These are phyloP conservation scores for Trypanosomatidae sp. DNA, from an alignment of 208 protist species.

Conservation along the genomic window DNA sequence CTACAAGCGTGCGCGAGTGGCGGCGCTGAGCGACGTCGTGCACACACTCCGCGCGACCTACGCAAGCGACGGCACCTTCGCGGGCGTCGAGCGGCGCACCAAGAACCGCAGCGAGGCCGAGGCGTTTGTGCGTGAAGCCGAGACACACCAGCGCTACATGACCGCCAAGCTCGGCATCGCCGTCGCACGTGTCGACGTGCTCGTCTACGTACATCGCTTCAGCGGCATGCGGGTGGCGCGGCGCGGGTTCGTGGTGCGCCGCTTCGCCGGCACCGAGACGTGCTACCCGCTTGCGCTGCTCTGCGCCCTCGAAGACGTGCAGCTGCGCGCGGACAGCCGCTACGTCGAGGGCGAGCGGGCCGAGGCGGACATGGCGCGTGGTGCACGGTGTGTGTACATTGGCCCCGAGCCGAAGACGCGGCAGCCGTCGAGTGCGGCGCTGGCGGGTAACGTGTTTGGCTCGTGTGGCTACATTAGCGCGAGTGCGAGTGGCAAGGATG, in stretches of 20 bases:
- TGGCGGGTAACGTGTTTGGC: constrained; percentile 16
- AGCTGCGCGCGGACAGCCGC: constrained; percentile 52
- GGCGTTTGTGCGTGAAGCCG: constrained; percentile 42
- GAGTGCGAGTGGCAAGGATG: neutral
- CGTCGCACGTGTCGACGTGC: constrained; percentile 28
- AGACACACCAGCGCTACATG: constrained; percentile 67
- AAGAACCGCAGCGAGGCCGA: constrained; percentile 53
- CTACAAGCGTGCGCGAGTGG: constrained; percentile 73
- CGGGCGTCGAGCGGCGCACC: constrained; percentile 25
- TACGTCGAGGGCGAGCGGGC: constrained; percentile 59
- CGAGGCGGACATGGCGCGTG: constrained; percentile 26
- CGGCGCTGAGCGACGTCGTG: constrained; percentile 38
- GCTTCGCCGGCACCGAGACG: constrained; percentile 58
- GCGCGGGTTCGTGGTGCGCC: constrained; percentile 36
- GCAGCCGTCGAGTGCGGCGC: too few relatives aligned
- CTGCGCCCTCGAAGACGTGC: constrained; percentile 30
- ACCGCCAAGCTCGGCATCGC: constrained; percentile 66
- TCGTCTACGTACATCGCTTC: constrained; percentile 81
- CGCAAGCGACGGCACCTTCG: constrained; percentile 39
- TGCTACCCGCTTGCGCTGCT: constrained; percentile 68
- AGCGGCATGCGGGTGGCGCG: constrained; percentile 49
- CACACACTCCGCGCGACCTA: constrained; percentile 29
- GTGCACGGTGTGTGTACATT: constrained; percentile 53
- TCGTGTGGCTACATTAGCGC: constrained; percentile 1
- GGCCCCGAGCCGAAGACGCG: constrained; percentile 60